phyloP scores from a whole-genome alignment of 202 grass and related monocot genomes.

The Zizania palustris region DNA sequence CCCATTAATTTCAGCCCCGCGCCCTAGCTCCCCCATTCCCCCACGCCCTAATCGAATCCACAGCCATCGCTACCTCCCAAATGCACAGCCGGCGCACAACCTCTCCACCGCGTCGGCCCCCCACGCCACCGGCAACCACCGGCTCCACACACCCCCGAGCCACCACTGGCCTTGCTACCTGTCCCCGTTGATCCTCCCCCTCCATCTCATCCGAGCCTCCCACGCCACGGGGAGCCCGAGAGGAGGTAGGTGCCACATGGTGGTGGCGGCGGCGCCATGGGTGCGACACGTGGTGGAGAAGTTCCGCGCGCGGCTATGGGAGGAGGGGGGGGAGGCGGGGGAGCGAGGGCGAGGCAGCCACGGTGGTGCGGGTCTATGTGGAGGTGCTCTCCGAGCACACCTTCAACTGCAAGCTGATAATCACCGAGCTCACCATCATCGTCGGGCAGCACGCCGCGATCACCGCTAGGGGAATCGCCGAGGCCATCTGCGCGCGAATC shows the following conservation, averaged over 20 bases:
- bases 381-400: constrained; percentile 75
- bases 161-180: too few relatives aligned
- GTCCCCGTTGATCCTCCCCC: too few relatives aligned
- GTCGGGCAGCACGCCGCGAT: constrained; percentile 61
- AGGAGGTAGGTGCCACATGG: constrained; percentile 49
- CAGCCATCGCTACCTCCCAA: too few relatives aligned
- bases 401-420: constrained; percentile 98
- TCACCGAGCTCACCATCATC: constrained; percentile 93
- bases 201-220: too few relatives aligned
- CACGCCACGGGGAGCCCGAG: constrained; percentile 43
- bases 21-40: too few relatives aligned
- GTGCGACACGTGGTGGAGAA: constrained; percentile 49
- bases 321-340: constrained; percentile 52
- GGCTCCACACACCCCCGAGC: too few relatives aligned
- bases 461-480: constrained; percentile 67
- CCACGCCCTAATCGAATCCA: too few relatives aligned
- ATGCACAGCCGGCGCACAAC: too few relatives aligned
- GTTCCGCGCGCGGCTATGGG: constrained; percentile 62
- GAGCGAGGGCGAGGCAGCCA: constrained; percentile 31
- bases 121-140: too few relatives aligned
- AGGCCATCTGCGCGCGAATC: constrained; percentile 80
- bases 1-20: too few relatives aligned
- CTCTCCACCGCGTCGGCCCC: too few relatives aligned
- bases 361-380: constrained; percentile 67
- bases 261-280: constrained; percentile 36